Base-by-base conservation (phyloP, 306 rosid genomes). In the Ormosia semicastrata region DNA sequence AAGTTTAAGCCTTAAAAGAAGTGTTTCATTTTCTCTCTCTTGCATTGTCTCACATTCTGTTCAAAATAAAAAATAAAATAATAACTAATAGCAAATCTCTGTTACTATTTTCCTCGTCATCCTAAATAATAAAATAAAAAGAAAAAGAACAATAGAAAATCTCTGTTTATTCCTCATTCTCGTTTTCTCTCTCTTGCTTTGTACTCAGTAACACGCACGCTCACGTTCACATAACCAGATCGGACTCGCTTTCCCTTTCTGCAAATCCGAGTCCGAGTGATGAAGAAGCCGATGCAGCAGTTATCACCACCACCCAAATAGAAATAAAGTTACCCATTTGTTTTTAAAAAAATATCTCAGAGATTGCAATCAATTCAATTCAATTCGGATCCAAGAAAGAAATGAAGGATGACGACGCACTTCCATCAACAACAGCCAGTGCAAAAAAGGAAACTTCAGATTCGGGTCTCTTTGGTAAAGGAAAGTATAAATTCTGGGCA, bases 401-500 rank as follows among this genome's bases (percentile, higher is more conserved):
- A 50, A 92, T 92, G 97, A 92, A 89, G 93, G 97, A 90, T 76
- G 93, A 88, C 3, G 91, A 92, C 5, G 83, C 84, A 58, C 90
- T 92, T 77, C 97, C 89, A 6, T 88, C 85, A 37, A 73, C 89
- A 49, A 62, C 89, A n/a, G 74, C 86, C 47, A 77, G 49, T 68
- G n/a, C 82, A 15, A 90, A 88, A 86, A 91, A 85, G 81, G 93
- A 92, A 58, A 73, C 60, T 78, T 73, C 90, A 73, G 92, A 86
- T 86, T 90, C 86, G 56, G 78, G 84, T 75, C 9, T 85, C 0
- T 83, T 85, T 6, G 97, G 88, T 14, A 89, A 81, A 84, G 89
- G 92, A 11, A 87, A 85, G 58, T 91, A 91, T 84, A 92, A 91
- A 81, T 88, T 92, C 78, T 91, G 93, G 92, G 95, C 97, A 52